Percentiles rank a stretch among this genome's conserved stretches.
Evolutionary conservation across 2,329 filamentous ascomycete genomes (phyloP).

Genomic region (Tolypocladium amazonense): DNA sequence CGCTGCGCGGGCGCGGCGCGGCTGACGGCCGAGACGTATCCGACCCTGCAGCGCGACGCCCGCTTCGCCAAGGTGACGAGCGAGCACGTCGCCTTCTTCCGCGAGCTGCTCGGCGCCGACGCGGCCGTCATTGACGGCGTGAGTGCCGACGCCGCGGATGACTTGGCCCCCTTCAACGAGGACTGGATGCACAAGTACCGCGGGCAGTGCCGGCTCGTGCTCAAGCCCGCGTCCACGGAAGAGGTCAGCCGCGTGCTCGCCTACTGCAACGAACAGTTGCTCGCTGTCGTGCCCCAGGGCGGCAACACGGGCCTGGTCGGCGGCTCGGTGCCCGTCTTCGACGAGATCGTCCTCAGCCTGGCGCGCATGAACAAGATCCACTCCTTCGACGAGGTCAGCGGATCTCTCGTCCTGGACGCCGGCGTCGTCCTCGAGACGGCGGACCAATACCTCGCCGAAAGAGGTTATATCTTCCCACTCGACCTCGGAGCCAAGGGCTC

Average conservation of each 20-base stretch:
- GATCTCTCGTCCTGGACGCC: slow-evolving; percentile 80
- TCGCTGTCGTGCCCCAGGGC: slow-evolving; percentile 93
- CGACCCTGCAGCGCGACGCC: slow-evolving; percentile 67
- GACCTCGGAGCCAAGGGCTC: slow-evolving; percentile 97
- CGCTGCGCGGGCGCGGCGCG: slow-evolving; percentile 28
- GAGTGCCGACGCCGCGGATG: slow-evolving; percentile 56
- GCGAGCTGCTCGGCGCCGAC: slow-evolving; percentile 64
- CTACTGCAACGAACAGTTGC: slow-evolving; percentile 88
- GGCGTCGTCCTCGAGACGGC: slow-evolving; percentile 85
- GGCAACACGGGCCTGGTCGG: slow-evolving; percentile 95
- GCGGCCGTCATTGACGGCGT: slow-evolving; percentile 80
- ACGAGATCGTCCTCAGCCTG: slow-evolving; percentile 92
- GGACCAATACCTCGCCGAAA: slow-evolving; percentile 75
- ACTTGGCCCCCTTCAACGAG: slow-evolving; percentile 85
- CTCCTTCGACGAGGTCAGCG: slow-evolving; percentile 87
- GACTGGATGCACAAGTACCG: slow-evolving; percentile 99
- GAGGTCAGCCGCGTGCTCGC: slow-evolving; percentile 84
- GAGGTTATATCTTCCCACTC: slow-evolving; percentile 82
- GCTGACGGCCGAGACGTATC: slow-evolving; percentile 80
- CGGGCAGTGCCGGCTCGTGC: slow-evolving; percentile 75
- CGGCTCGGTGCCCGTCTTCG: slow-evolving; percentile 91
- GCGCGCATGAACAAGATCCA: slow-evolving; percentile 83
- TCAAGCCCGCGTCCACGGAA: slow-evolving; percentile 75
- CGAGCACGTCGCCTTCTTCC: slow-evolving; percentile 78
- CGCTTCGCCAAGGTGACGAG: slow-evolving; percentile 63